Base-by-base conservation (phyloP, 805 yeast genomes). In the Candida ponderosae region DNA sequence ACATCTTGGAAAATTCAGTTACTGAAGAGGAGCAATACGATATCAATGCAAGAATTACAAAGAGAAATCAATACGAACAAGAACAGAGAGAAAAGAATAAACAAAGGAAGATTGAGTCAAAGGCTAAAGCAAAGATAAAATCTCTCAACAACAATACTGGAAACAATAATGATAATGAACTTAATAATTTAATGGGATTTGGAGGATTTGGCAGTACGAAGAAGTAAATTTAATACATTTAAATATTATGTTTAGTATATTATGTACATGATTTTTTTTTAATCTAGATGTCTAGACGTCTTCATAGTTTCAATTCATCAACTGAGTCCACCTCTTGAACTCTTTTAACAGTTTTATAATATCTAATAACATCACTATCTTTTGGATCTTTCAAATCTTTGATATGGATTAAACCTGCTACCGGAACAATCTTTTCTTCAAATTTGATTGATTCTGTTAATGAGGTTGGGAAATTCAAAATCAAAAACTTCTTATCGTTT, bases 381-480 rank as follows among this genome's bases (percentile, higher is more conserved):
- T 47, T 43, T 2, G 44, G 46, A 4, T 54, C 52, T 15, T 42
- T 32, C 6, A 60, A 43, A 20, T 66, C 71, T 4, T 36, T 54
- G 44, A 41, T 56, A 46, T 13, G 62, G 45, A 19, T 65, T 56
- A 30, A 76, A 37, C 35, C 67, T 63, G 39, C 64, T 55, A 35
- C 71, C 9, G 69, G 68, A 3, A 79, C 70, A 20, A 82, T 66
- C 40, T 81, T 85, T 46, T 77, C 82, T 53, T 83, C 93, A 44
- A 83, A 83, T 48, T 74, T 76, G 37, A 79, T 72, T 4, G 86
- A 81, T 42, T 82, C 89, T 34, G 72, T 72, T 29, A 83, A 68
- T 18, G 66, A 64, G 34, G 65, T 68, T 4, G 90, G 89, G 51
- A 73, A 81, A 48, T 79, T 74, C 20, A 71, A 50, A 34, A 82